Base-by-base conservation (phyloP, 495 filamentous ascomycete genomes). In the Schizothecium vesticola region DNA sequence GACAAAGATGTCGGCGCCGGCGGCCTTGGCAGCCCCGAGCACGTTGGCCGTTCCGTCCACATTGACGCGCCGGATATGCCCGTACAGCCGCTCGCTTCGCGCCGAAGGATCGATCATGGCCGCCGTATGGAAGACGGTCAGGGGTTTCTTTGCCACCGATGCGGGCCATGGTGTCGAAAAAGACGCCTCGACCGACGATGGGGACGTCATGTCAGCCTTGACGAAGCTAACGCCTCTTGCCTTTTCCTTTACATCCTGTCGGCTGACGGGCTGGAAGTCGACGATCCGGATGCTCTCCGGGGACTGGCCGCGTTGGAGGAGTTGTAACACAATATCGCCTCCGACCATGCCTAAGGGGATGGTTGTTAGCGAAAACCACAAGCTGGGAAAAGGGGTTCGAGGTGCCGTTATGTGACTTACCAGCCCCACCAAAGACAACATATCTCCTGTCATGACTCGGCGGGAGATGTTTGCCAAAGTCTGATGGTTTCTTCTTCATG, bases 101-200 rank as follows among this genome's bases (percentile, higher is more conserved):
- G 87, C 86, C 9, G 75, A 77, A 0, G 83, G 76, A 6, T 80
- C 74, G 60, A 89, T 86, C 7, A 79, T 71, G 0, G 85, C 86
- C 19, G 86, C 86, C 1, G 83, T 87, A 74, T 88, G 86, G 71
- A 83, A 88, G 25, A 88, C 85, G 12, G 86, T 87, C 23, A 88
- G 71, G 21, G 86, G 83, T 3, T 81, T 76, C 3, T 77, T 64
- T 31, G 82, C 75, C 3, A 84, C 81, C 1, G 75, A 71, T 9
- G 68, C 64, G 3, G 81, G 74, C 86, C 86, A 88, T 28, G 82
- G 81, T 61, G 82, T 77, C 16, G 79, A 71, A 64, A 88, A 88
- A 10, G 85, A 82, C 0, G 77, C 79, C 7, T 75, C 67, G 1
- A 86, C 82, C 1, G 77, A 81, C 0, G 75, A 62, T 8, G 79